A percentile compares a stretch with the other conserved stretches of the same genome.
Conservation (phyloP, 2,329 filamentous ascomycete species). For the Trichoderma aggressivum region DNA sequence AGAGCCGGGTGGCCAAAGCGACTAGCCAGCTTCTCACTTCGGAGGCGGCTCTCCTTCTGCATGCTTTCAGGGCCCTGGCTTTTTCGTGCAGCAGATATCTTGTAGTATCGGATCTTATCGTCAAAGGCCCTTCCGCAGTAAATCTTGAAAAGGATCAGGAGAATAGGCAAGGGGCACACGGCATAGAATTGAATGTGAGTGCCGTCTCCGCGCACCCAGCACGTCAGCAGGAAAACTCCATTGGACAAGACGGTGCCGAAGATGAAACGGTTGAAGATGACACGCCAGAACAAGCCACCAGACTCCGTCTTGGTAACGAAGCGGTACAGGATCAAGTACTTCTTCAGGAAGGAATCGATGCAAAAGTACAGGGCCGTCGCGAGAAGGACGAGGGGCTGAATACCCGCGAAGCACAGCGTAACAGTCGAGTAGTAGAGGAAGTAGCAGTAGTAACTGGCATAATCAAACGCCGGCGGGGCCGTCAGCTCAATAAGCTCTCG, state of each 20-base stretch:
- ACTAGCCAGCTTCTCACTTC: slow-evolving; percentile 66
- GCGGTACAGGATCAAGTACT: slow-evolving; percentile 90
- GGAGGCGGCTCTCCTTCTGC: slow-evolving; percentile 51
- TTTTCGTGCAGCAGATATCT: slow-evolving; percentile 56
- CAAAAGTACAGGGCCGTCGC: slow-evolving; percentile 87
- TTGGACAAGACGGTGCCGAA: slow-evolving; percentile 79
- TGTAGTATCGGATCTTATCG: slow-evolving; percentile 75
- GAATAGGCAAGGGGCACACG: slow-evolving; percentile 70
- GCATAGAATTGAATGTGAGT: slow-evolving; percentile 60
- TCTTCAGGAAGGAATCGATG: slow-evolving; percentile 86
- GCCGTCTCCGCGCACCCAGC: slow-evolving; percentile 66
- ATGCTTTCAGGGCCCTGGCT: slow-evolving; percentile 44
- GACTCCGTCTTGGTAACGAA: slow-evolving; percentile 97
- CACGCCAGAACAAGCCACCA: slow-evolving; percentile 87
- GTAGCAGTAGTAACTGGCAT: slow-evolving; percentile 96
- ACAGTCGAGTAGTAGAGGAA: slow-evolving; percentile 94
- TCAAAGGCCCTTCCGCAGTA: slow-evolving; percentile 79
- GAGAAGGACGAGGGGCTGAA: slow-evolving; percentile 84
- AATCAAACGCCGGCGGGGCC: slow-evolving; percentile 88
- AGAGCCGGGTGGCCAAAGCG: slow-evolving; percentile 89
- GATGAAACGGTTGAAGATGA: slow-evolving; percentile 87
- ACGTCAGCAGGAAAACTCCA: slow-evolving; percentile 70
- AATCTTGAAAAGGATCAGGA: slow-evolving; percentile 80
- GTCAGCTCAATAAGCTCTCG: slow-evolving; percentile 89
- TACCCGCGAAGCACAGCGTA: slow-evolving; percentile 74